These are phyloP conservation scores for Medicago truncatula DNA, from an alignment of 306 rosid genomes.

Conservation along the genomic window DNA sequence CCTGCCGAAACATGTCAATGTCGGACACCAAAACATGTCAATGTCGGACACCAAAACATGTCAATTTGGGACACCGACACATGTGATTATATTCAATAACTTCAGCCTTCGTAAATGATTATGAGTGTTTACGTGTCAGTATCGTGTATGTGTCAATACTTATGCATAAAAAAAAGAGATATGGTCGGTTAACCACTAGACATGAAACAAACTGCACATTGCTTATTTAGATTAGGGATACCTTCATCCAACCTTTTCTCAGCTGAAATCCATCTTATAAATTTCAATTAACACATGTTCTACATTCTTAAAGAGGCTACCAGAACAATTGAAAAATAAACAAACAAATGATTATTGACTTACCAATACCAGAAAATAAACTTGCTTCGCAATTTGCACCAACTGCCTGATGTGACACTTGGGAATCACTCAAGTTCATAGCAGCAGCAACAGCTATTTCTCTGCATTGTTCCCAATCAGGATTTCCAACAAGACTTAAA, in stretches of 20 bases:
- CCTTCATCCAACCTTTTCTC: conserved; percentile 10
- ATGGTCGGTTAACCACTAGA: conserved; percentile 8
- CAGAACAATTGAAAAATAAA: neutral
- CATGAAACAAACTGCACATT: conserved; percentile 17
- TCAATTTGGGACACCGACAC: neutral
- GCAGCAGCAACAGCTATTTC: conserved; percentile 74
- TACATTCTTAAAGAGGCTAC: conserved; percentile 10
- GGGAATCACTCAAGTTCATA: conserved; percentile 57
- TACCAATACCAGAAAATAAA: conserved; percentile 50
- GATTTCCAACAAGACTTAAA: conserved; percentile 63
- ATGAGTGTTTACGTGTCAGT: neutral
- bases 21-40: neutral
- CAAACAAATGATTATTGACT: conserved; percentile 30
- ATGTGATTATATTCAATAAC: neutral
- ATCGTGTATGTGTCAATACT: neutral
- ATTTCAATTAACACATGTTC: neutral
- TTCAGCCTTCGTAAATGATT: neutral
- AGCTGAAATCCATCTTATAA: conserved; percentile 8
- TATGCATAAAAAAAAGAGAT: neutral
- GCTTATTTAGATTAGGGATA: neutral
- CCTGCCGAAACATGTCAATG: too few relatives aligned
- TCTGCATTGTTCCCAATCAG: conserved; percentile 75
- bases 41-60: too few relatives aligned
- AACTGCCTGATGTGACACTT: conserved; percentile 41
- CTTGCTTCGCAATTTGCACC: conserved; percentile 46